Percentiles rank a stretch among this genome's conserved stretches.
Conservation (phyloP, 2,329 filamentous ascomycete genomes). For the Berkeleyomyces rouxiae region DNA sequence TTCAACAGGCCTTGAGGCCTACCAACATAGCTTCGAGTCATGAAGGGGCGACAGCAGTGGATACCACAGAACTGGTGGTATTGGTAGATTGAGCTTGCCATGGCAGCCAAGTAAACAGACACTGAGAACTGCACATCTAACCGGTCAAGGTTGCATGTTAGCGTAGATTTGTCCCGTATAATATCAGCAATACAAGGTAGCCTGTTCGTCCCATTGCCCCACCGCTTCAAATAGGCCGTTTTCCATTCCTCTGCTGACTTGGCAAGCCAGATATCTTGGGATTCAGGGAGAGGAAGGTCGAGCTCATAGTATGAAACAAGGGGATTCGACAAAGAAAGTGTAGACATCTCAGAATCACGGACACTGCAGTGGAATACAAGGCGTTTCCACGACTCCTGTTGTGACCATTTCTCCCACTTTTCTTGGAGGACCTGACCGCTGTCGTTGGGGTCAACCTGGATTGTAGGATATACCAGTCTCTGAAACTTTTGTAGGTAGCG, state of each 20-base stretch:
- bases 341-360: conserved; percentile 49
- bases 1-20: conserved; percentile 31
- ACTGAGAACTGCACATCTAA: conserved; percentile 41
- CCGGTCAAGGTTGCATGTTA: conserved; percentile 30
- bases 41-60: conserved; percentile 29
- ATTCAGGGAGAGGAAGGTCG: conserved; percentile 45
- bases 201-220: conserved; percentile 24
- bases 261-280: conserved; percentile 48
- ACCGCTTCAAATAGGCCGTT: conserved; percentile 32
- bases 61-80: conserved; percentile 43
- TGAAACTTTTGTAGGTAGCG: conserved; percentile 42
- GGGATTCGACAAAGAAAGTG: conserved; percentile 47
- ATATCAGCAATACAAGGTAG: conserved; percentile 38
- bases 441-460: conserved; percentile 36
- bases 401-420: conserved; percentile 50
- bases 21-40: conserved; percentile 23
- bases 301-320: conserved; percentile 54
- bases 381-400: conserved; percentile 49
- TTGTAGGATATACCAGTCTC: conserved; percentile 33
- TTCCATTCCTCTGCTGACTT: conserved; percentile 49
- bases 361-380: conserved; percentile 49
- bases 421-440: conserved; percentile 38
- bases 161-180: conserved; percentile 37
- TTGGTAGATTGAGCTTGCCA: conserved; percentile 50
- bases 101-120: conserved; percentile 45